A percentile compares a stretch with the other conserved stretches of the same genome.
Conservation (phyloP, 2,329 filamentous ascomycete species). For the Sodiomyces alkalinus region DNA sequence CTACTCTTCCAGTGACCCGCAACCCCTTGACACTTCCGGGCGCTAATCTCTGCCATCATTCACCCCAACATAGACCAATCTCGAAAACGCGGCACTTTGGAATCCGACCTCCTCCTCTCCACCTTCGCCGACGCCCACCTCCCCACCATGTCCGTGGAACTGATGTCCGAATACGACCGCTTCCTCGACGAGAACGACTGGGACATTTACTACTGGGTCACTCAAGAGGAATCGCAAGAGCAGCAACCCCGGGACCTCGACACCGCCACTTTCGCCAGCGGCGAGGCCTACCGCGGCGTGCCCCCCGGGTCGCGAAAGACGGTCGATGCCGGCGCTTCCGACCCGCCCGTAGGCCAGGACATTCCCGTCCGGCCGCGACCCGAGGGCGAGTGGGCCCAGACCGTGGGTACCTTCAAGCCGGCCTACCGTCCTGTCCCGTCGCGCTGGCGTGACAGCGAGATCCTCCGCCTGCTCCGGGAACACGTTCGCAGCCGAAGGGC, state of each 20-base stretch:
- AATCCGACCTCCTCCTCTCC: constrained; percentile 88
- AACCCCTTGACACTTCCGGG: background rate
- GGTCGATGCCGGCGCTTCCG: constrained; percentile 13
- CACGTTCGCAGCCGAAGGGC: constrained; percentile 55
- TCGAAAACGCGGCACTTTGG: constrained; percentile 88
- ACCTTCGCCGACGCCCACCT: constrained; percentile 83
- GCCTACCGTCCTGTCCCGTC: constrained; percentile 80
- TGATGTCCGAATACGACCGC: constrained; percentile 72
- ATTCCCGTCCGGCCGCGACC: constrained; percentile 17
- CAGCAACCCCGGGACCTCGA: constrained; percentile 9
- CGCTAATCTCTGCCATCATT: background rate
- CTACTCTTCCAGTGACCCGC: background rate
- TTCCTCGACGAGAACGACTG: constrained; percentile 99
- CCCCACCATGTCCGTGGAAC: constrained; percentile 51
- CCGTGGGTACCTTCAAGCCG: constrained; percentile 83
- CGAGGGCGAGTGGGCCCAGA: constrained; percentile 87
- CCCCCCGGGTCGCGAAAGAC: constrained; percentile 14
- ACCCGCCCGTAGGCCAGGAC: constrained; percentile 15
- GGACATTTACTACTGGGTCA: constrained; percentile 99
- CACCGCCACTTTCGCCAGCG: constrained; percentile 13
- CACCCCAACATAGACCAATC: constrained; percentile 57
- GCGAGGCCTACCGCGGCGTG: constrained; percentile 8
- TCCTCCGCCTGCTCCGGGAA: constrained; percentile 58
- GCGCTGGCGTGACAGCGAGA: constrained; percentile 73
- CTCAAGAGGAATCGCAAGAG: constrained; percentile 51